A percentile compares a stretch with the other conserved stretches of the same genome.
Conservation (phyloP, 495 filamentous ascomycete species). For the Tuber melanosporum region DNA sequence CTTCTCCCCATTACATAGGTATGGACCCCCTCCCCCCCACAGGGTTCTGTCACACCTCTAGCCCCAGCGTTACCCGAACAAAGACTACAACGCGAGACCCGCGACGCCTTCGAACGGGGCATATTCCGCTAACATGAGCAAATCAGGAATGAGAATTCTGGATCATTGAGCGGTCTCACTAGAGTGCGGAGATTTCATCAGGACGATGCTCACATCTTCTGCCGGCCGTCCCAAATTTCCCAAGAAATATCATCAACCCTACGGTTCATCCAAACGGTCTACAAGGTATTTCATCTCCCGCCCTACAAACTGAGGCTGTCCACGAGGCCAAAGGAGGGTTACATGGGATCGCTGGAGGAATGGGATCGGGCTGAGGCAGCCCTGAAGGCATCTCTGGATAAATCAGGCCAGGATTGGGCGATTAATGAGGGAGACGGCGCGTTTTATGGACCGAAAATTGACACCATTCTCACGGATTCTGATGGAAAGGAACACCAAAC, state of each 20-base stretch:
- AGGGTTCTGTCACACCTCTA: background rate
- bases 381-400: conserved; percentile 61
- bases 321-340: conserved; percentile 68
- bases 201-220: conserved; percentile 94
- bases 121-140: background rate
- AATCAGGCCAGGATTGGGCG: conserved; percentile 59
- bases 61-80: background rate
- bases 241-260: conserved; percentile 72
- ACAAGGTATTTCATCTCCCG: conserved; percentile 66
- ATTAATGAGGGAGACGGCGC: conserved; percentile 79
- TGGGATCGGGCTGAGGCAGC: conserved; percentile 77
- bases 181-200: conserved; percentile 91
- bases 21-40: background rate
- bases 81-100: background rate
- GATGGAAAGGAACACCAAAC: conserved; percentile 87
- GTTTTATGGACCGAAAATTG: conserved; percentile 94
- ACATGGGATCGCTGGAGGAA: conserved; percentile 69
- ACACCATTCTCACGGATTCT: conserved; percentile 74
- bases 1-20: conserved; percentile 74
- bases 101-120: background rate
- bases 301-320: conserved; percentile 72
- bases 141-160: conserved; percentile 76
- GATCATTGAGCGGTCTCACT: conserved; percentile 77
- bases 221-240: conserved; percentile 72
- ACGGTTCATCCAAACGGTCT: conserved; percentile 72